Base-by-base conservation (phyloP, 2,329 filamentous ascomycete genomes). In the Chaetomium olivaceum region DNA sequence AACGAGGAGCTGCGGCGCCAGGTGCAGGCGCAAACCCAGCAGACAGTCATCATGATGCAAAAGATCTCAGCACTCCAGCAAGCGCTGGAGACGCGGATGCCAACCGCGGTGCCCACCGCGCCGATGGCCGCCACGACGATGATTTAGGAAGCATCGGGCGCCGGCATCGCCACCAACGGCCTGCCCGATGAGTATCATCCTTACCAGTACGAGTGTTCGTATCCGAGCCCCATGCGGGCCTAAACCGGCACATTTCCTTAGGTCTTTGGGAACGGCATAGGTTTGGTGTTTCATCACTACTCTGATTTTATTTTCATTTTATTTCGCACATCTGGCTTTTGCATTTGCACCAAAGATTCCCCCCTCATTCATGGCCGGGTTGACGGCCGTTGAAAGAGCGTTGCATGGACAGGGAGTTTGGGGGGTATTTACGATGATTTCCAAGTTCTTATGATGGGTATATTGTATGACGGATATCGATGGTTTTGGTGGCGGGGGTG, bases 1-100 rank as follows among this genome's bases (percentile, higher is more conserved):
- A 88, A 89, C 66, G 81, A 87, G 68, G 85, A 88, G 70, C 79
- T 89, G 56, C 80, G 80, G 68, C 74, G 76, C 19, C 80, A 85
- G 64, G 77, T 85, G 67, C 78, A 84, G 48, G 76, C 80, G 51
- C 83, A 85, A 67, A 80, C 77, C 21, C 79, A 79, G 52, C 79
- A 82, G 68, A 80, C 78, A 8, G 58, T 63, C 2, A 33, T 57
- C 29, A 69, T 71, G 65, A 66, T 70, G 62, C 64, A 68, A 23
- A 63, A 63, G 57, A 68, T 72, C 36, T 12, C 54, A 25, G 58
- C 62, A n/a, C 68, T 71, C 14, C 62, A 69, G 66, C 55, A 65
- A 48, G 62, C 64, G 21, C 61, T 69, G 12, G 63, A 68, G 58
- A n/a, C 36, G 29, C 65, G 54, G 23, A 61, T 67, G 6, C 21